These are phyloP conservation scores for Sonneratia alba DNA, from an alignment of 345 rosid genomes.

Conservation along the genomic window DNA sequence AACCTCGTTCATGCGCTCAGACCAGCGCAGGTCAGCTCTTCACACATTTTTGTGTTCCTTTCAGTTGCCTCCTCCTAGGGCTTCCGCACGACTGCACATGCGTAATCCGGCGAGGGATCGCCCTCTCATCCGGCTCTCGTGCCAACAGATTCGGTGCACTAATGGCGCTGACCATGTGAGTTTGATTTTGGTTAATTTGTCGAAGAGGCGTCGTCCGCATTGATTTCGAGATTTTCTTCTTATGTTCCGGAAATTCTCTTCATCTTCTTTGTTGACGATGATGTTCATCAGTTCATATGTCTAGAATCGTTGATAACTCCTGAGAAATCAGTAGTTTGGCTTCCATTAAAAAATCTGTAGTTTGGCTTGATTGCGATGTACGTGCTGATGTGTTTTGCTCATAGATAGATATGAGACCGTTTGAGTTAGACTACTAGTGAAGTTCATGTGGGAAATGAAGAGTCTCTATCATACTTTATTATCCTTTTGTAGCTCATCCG, in stretches of 20 bases:
- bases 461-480: neutral
- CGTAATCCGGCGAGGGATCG: neutral
- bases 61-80: constrained; percentile 2
- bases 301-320: neutral
- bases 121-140: neutral
- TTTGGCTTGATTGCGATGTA: neutral
- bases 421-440: neutral
- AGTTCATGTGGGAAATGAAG: neutral
- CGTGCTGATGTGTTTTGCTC: neutral
- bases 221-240: neutral
- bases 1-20: neutral
- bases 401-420: neutral
- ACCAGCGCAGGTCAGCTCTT: neutral
- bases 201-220: neutral
- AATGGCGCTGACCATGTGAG: constrained; percentile 22
- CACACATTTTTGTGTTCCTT: neutral
- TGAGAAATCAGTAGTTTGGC: neutral
- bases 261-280: neutral
- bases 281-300: neutral
- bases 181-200: neutral
- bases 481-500: neutral
- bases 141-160: constrained; percentile 15
- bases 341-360: neutral
- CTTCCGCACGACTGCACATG: constrained; percentile 2
- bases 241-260: neutral